These are phyloP conservation scores for Plenodomus lindquistii DNA, from an alignment of 2,329 filamentous ascomycete species.

Conservation along the genomic window DNA sequence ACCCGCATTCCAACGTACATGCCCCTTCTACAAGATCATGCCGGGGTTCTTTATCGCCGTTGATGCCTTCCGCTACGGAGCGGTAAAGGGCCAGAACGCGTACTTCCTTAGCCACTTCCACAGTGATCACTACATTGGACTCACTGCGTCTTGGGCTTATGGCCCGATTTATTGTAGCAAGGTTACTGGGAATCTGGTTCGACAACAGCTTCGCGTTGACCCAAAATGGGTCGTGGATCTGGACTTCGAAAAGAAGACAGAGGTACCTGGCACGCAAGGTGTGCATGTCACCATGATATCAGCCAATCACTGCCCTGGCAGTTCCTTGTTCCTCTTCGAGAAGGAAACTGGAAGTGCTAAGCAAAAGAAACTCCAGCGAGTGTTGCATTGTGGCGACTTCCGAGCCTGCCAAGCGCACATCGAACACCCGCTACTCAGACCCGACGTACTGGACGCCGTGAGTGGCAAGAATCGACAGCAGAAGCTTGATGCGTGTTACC, in stretches of 20 bases:
- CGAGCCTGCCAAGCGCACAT: constrained; percentile 85
- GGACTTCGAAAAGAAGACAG: constrained; percentile 78
- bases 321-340: constrained; percentile 90
- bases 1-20: constrained; percentile 84
- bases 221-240: constrained; percentile 82
- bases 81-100: constrained; percentile 86
- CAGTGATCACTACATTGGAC: constrained; percentile 93
- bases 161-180: constrained; percentile 96
- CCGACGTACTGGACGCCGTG: constrained; percentile 70
- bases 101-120: constrained; percentile 99
- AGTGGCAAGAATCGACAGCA: constrained; percentile 77
- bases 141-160: constrained; percentile 86
- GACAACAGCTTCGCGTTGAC: constrained; percentile 82
- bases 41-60: constrained; percentile 91
- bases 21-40: constrained; percentile 98
- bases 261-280: constrained; percentile 80
- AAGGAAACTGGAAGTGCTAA: constrained; percentile 68
- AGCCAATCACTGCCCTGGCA: constrained; percentile 95
- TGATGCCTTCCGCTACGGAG: constrained; percentile 93
- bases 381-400: constrained; percentile 96
- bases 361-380: constrained; percentile 68
- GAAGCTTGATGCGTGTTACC: constrained; percentile 91
- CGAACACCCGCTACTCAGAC: constrained; percentile 77
- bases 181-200: constrained; percentile 87
- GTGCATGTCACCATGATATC: constrained; percentile 92